These are phyloP conservation scores for Ploettnerulaceae sp. DNA, from an alignment of 2,329 filamentous ascomycete species.

Conservation along the genomic window DNA sequence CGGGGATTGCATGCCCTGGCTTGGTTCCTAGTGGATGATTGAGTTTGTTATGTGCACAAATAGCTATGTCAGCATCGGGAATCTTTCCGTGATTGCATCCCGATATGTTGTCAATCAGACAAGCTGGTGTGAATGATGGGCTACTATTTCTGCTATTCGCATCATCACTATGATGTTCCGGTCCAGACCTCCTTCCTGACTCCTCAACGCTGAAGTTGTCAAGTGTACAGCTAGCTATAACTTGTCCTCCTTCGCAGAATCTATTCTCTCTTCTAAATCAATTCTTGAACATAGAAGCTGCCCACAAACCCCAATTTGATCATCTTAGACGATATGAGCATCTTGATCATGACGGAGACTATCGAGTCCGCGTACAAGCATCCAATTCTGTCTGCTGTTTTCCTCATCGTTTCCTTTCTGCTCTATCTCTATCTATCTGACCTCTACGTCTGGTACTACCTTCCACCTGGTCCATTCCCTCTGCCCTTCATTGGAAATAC, in stretches of 20 bases:
- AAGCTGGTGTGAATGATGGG: no score
- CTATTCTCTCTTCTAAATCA: no score
- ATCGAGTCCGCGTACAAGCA: background rate
- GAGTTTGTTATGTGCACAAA: background rate
- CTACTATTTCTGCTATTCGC: no score
- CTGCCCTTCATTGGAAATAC: conserved; percentile 6
- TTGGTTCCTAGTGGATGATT: background rate
- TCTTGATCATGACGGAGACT: background rate
- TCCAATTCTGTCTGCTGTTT: background rate
- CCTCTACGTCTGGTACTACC: conserved; percentile 3
- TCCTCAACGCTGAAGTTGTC: no score
- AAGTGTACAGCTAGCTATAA: no score
- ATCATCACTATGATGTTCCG: no score
- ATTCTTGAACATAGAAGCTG: background rate
- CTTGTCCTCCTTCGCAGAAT: no score
- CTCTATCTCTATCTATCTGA: background rate
- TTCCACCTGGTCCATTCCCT: conserved; percentile 4
- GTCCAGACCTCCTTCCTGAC: no score
- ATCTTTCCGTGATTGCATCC: background rate
- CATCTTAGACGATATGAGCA: background rate
- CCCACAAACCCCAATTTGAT: background rate
- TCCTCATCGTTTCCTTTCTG: background rate
- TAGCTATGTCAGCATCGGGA: background rate
- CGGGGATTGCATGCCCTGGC: background rate
- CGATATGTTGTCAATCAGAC: no score